Evolutionary conservation across 768 basidiomycete genomes (phyloP), one percentile per base, ranked within the genome.

Genomic region (Myochromella boudieri): DNA sequence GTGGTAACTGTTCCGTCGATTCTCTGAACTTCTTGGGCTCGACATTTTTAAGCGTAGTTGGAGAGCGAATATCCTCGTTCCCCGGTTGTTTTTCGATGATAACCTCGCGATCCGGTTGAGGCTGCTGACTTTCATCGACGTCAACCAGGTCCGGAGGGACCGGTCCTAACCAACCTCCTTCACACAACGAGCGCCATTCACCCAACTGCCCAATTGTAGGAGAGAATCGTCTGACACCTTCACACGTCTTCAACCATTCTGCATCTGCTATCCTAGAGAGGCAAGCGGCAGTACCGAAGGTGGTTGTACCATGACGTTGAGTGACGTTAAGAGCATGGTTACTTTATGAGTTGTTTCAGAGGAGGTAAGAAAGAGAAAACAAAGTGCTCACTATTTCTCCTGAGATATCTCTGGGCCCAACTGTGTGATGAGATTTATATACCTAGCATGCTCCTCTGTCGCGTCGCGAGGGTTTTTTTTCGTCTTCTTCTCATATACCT

Each of bases 331-430:
- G 59, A 1, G 82, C 63, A 60, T 91, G 89, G 37, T 88, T 83
- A 56, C 87, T 91, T 57, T n/a, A 11, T 17, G 26, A 17, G 32
- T 32, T 7, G 22, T 15, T 44, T 21, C 31, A 32, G 8, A 34
- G 37, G 11, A 37, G n/a, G 25, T 9, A 18, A 42, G 2, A 27
- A 18, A 27, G 3, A 22, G 18, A 31, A 47, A 7, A 45, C n/a
- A 42, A 29, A 31, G 12, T 37, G 50, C 85, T 63, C 38, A 90
- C 88, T 84, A 80, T 74, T 87, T 90, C 56, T 87, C 84, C 57
- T 87, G 83, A 3, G 85, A 84, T 46, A 91, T 84, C 59, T 90
- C 88, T 7, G 87, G 85, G 1, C 87, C 87, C 11, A 91, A 62
- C 17, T 76, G 69, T 55, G 78, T 85, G 48, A 91, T 81, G 1